phyloP scores from a whole-genome alignment of 2,329 filamentous ascomycete species.

The Monosporascus sp. region DNA sequence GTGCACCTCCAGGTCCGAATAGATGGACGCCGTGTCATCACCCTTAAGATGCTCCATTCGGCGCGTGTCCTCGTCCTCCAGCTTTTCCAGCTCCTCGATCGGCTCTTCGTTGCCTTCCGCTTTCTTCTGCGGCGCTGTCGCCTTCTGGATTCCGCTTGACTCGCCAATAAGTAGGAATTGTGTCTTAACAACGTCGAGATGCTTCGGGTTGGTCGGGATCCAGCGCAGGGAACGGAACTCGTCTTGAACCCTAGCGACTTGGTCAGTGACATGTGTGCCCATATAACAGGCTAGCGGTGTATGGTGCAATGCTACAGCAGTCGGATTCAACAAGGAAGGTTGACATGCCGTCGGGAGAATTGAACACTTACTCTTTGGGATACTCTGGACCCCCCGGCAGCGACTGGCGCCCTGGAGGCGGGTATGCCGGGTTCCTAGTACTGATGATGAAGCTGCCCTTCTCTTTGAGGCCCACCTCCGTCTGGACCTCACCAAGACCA shows the following conservation, averaged over 20 bases:
- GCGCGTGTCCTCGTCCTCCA: slow-evolving; percentile 70
- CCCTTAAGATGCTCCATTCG: slow-evolving; percentile 51
- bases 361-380: slow-evolving; percentile 55
- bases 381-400: slow-evolving; percentile 64
- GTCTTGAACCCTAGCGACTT: slow-evolving; percentile 50
- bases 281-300: too few species aligned
- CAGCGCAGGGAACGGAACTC: slow-evolving; percentile 71
- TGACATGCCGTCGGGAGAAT: neutral
- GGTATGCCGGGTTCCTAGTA: slow-evolving; percentile 71
- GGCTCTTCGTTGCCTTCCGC: slow-evolving; percentile 60
- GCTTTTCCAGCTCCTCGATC: slow-evolving; percentile 64
- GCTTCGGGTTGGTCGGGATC: slow-evolving; percentile 66
- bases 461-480: slow-evolving; percentile 64
- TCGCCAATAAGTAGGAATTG: slow-evolving; percentile 79
- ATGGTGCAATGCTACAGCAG: neutral
- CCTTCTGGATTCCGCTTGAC: slow-evolving; percentile 50
- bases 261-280: slow-evolving; percentile 9
- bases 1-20: slow-evolving; percentile 38
- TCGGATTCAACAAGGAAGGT: slow-evolving; percentile 11
- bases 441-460: slow-evolving; percentile 75
- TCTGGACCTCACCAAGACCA: slow-evolving; percentile 62
- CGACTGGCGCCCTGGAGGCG: slow-evolving; percentile 57
- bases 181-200: slow-evolving; percentile 68
- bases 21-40: slow-evolving; percentile 42
- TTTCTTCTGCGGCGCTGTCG: slow-evolving; percentile 47